Evolutionary conservation across 1,139 yeast species (phyloP).

Genomic region (Saccharomycopsis crataegensis): DNA sequence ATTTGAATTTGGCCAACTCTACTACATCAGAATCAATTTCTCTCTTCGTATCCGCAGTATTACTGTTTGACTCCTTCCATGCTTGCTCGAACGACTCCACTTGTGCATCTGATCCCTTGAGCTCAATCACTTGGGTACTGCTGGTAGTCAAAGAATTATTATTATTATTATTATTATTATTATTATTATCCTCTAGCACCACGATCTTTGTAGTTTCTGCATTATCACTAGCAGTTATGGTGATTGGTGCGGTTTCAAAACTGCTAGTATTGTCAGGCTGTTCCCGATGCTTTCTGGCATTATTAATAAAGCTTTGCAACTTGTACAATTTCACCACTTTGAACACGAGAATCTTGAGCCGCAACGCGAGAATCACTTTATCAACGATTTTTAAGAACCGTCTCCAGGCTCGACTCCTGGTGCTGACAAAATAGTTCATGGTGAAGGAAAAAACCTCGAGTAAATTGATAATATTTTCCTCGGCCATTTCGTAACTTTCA

Average conservation of each 20-base stretch:
- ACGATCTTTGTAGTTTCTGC: too few relatives aligned
- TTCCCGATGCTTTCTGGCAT: too few relatives aligned
- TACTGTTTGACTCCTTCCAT: background rate
- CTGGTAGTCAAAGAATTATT: background rate
- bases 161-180: background rate
- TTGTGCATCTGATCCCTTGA: background rate
- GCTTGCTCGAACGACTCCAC: background rate
- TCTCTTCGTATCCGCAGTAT: background rate
- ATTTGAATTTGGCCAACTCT: constrained; percentile 9
- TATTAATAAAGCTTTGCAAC: too few relatives aligned
- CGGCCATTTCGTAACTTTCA: constrained; percentile 10
- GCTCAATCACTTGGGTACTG: background rate
- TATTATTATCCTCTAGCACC: background rate
- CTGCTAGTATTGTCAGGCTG: too few relatives aligned
- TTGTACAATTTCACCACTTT: constrained; percentile 1
- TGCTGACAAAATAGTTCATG: constrained; percentile 11
- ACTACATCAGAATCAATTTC: background rate
- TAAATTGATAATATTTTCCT: constrained; percentile 15
- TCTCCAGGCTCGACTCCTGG: background rate
- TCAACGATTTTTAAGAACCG: constrained; percentile 8
- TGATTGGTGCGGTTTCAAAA: too few relatives aligned
- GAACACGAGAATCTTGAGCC: constrained; percentile 12
- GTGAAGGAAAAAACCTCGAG: constrained; percentile 14
- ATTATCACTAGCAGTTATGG: too few relatives aligned
- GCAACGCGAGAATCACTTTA: constrained; percentile 6